phyloP scores from a whole-genome alignment of 768 basidiomycete species.

The Brasilioporus rufonigricans region DNA sequence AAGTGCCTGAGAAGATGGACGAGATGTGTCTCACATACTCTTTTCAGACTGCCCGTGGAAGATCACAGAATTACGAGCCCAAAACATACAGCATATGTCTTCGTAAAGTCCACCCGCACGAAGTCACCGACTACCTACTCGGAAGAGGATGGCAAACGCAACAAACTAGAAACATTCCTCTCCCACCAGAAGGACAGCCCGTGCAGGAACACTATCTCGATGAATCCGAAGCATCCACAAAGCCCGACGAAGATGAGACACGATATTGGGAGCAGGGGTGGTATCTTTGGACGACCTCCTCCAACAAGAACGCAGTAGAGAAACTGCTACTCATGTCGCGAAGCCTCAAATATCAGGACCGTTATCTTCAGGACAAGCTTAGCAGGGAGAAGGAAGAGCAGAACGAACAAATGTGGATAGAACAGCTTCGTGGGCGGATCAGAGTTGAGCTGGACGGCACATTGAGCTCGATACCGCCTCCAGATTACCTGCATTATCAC shows the following conservation, averaged over 20 bases:
- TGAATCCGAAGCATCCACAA: constrained; percentile 13
- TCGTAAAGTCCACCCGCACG: constrained; percentile 65
- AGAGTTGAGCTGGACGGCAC: constrained; percentile 27
- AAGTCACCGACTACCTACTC: constrained; percentile 52
- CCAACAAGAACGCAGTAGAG: constrained; percentile 50
- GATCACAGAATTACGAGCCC: constrained; percentile 49
- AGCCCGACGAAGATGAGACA: constrained; percentile 35
- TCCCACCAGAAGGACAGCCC: constrained; percentile 67
- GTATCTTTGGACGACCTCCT: constrained; percentile 69
- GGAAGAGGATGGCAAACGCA: constrained; percentile 35
- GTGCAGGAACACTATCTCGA: constrained; percentile 18
- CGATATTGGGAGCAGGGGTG: constrained; percentile 71
- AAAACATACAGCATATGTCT: constrained; percentile 59
- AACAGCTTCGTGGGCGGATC: constrained; percentile 19
- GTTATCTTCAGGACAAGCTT: constrained; percentile 27
- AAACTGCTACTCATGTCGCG: constrained; percentile 59
- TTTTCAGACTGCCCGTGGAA: constrained; percentile 54
- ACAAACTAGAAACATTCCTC: constrained; percentile 55
- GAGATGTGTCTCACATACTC: constrained; percentile 67
- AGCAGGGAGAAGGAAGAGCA: constrained; percentile 50
- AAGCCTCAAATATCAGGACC: constrained; percentile 49
- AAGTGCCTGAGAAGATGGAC: constrained; percentile 56
- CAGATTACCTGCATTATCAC: constrained; percentile 27
- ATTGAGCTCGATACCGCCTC: constrained; percentile 26
- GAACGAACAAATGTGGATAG: constrained; percentile 45